phyloP scores from a whole-genome alignment of 768 basidiomycete genomes.

The Xerocomellus chrysenteron region DNA sequence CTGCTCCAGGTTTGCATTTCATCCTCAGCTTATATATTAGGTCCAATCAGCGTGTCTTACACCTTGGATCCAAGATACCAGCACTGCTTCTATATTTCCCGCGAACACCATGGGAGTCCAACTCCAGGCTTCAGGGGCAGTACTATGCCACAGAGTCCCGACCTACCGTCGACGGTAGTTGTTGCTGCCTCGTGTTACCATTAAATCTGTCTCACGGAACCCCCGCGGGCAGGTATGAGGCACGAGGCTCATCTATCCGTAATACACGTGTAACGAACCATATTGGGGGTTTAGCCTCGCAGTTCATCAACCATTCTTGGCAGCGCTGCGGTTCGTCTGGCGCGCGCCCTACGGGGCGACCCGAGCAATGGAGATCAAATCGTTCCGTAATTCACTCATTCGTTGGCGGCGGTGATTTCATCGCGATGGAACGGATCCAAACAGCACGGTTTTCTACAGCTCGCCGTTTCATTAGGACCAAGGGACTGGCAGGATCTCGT shows the following conservation, averaged over 20 bases:
- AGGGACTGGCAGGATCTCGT: constrained; percentile 11
- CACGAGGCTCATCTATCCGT: constrained; percentile 18
- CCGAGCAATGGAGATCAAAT: not conserved
- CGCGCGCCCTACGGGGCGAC: not conserved
- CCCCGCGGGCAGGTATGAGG: constrained; percentile 12
- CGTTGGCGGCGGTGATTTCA: constrained; percentile 3
- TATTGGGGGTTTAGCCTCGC: constrained; percentile 13
- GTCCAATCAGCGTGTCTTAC: not conserved
- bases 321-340: not conserved
- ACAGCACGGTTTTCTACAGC: constrained; percentile 15
- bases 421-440: constrained; percentile 11
- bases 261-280: constrained; percentile 21
- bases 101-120: constrained; percentile 4
- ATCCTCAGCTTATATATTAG: not conserved
- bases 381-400: constrained; percentile 4
- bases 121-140: not conserved
- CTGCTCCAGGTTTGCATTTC: not conserved
- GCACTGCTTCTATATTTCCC: constrained; percentile 5
- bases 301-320: constrained; percentile 3
- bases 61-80: constrained; percentile 18
- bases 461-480: constrained; percentile 9
- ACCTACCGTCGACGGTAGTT: constrained; percentile 11
- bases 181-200: constrained; percentile 30
- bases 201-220: constrained; percentile 18
- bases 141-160: not conserved